These are phyloP conservation scores for Boletus tomentosulus DNA, from an alignment of 768 basidiomycete species.

Conservation along the genomic window DNA sequence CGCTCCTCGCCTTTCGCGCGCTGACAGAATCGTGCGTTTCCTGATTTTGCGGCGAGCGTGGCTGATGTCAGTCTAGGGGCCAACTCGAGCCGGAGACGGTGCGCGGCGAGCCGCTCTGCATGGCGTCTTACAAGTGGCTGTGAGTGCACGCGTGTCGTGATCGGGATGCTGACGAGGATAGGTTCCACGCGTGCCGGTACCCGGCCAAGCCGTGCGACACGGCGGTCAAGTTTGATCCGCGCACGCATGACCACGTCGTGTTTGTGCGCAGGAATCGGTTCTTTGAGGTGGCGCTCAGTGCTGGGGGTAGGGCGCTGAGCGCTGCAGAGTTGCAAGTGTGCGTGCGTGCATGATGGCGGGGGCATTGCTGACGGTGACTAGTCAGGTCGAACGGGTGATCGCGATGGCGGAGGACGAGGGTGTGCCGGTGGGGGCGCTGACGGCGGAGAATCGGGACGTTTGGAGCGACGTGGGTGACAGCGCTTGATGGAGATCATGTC, in stretches of 20 bases:
- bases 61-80: conserved; percentile 39
- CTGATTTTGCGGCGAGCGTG: neutral
- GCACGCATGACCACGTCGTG: conserved; percentile 79
- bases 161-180: conserved; percentile 23
- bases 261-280: conserved; percentile 91
- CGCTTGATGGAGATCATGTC: neutral
- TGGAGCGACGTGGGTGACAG: conserved; percentile 75
- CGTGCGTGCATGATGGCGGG: conserved; percentile 11
- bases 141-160: conserved; percentile 30
- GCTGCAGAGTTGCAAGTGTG: conserved; percentile 79
- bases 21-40: conserved; percentile 67
- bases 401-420: conserved; percentile 42
- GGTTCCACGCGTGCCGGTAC: conserved; percentile 91
- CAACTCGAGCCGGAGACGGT: conserved; percentile 86
- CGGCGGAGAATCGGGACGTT: conserved; percentile 81
- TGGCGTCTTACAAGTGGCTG: conserved; percentile 95
- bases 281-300: conserved; percentile 71
- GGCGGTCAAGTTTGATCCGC: conserved; percentile 73
- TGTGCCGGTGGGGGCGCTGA: conserved; percentile 74
- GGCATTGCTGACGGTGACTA: conserved; percentile 18
- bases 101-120: conserved; percentile 73
- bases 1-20: conserved; percentile 78
- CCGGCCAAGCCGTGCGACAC: conserved; percentile 82
- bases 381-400: conserved; percentile 69
- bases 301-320: conserved; percentile 65